Base-by-base conservation (phyloP, 805 yeast genomes). In the Kluyveromyces starmeri region DNA sequence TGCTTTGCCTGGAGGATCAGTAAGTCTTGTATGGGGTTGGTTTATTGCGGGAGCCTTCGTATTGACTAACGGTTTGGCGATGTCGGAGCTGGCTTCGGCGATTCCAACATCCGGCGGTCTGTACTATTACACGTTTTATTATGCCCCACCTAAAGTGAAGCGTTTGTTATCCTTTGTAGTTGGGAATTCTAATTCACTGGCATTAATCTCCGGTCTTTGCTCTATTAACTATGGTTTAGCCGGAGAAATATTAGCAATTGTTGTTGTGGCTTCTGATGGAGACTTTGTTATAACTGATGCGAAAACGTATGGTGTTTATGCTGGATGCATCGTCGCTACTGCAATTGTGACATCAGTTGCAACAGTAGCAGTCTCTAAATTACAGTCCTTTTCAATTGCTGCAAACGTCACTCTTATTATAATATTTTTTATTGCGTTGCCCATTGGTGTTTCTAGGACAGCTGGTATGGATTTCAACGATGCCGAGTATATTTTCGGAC, bases 61-160 rank as follows among this genome's bases (percentile, higher is more conserved):
- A 30, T 46, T 74, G 38, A 46, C 60, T 7, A 64, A 72, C 8
- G 82, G 81, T 13, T 36, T 66, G 8, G 62, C 76, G 6, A 65
- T 77, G 72, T 59, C 78, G 5, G 75, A 74, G 44, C 53, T 75
- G 41, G 78, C 76, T 2, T 67, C 76, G 9, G 67, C 81, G 2
- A 67, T 72, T 46, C 83, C 84, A 14, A 76, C 83, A 1, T 67
- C 76, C 14, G 83, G 83, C 31, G 83, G 83, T 13, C 60, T 77
- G 15, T 77, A 74, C 45, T 71, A 67, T 55, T 73, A 75, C 70
- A 70, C 78, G 1, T 71, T 62, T 51, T 64, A 71, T 48, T 75
- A 70, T 49, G 75, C 82, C 14, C 82, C 79, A 1, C 65, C 59
- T 27, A 42, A 43, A 4, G 43, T 57, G 24, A 61, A 68, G 46